Evolutionary conservation across 306 rosid species (phyloP), one percentile per base, ranked within the genome.

Genomic region (Glycine soja): DNA sequence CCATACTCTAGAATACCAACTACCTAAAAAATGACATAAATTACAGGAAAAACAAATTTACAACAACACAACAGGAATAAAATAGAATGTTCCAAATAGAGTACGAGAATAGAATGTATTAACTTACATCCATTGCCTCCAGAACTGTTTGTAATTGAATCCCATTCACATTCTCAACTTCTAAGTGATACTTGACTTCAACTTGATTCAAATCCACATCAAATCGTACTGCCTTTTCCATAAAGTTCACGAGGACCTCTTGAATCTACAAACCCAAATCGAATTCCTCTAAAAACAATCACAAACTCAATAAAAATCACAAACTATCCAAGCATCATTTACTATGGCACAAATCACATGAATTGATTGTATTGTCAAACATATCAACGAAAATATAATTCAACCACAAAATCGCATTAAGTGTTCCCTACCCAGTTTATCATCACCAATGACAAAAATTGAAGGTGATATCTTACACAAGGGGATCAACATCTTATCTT

Each of bases 221-320:
- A 80, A 89, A 95, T 64, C 81, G 88, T 78, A 95, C 97, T 62
- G 98, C 94, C 82, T 87, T 88, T 80, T 85, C 92, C 88, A 95
- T 82, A 80, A 86, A 76, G 87, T 89, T 93, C 86, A 93, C 76
- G 1, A 95, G 97, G 88, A 86, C 81, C 76, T 85, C 97, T 93
- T 95, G 99, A 89, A 93, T 91, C 99, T 95, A 91, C 92, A 93
- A 88, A 95, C 90, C 92, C 90, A 95, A 92, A 89, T 80, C 88
- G 90, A 89, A 91, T 89, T 87, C 95, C 91, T 93, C 93, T 92
- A 90, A 93, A 92, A 82, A 74, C 77, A 92, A 90, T 90, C 88
- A 91, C 87, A 89, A 89, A n/a, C n/a, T n/a, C n/a, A n/a, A n/a
- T n/a, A n/a, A n/a, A n/a, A n/a, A n/a, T n/a, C n/a, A n/a, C n/a